Evolutionary conservation across 2,329 filamentous ascomycete species (phyloP), one percentile per base, ranked within the genome.

Genomic region (Diaporthe ampelina): DNA sequence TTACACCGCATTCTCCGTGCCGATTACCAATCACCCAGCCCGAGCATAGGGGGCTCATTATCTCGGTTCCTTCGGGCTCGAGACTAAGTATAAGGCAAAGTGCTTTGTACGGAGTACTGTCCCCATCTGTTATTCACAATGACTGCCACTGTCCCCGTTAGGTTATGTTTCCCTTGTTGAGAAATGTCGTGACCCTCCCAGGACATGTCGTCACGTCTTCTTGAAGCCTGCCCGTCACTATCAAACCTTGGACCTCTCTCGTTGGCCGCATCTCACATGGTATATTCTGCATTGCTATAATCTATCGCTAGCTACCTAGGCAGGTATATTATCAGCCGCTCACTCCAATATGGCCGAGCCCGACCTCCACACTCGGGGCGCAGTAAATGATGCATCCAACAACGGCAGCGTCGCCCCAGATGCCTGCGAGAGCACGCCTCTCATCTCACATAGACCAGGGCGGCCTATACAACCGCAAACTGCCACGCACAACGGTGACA

Each of bases 401-500:
- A 48, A 73, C 17, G 52, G 29, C 35, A 58, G 67, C 21, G 71
- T 72, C 6, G 13, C 35, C 19, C 58, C 59, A n/a, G 74, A 26
- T 37, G 78, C 76, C 9, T 74, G 77, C 7, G 81, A 82, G 68
- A 65, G 77, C 58, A 81, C 81, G 7, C 81, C 81, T 6, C 77
- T 82, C 8, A 76, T 82, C 24, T 71, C 71, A 21, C 29, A n/a
- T 29, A 19, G 45, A n/a, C 29, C 45, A 9, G n/a, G 61, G 21
- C 45, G 45, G 21, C 45, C 61, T 21, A 19, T 4, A 21, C 45
- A 37, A 37, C 61, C 15, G 32, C 21, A 15, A 19, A 50, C 56
- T 40, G 10, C 24, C 21, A 35, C 24, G 26, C 48, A 50, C 9
- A 24, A 24, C 13, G 19, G 45, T 13, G 57, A 21, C 40, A 32